Base-by-base conservation (phyloP, 148 eudicot species). In the Rhododendron ovatum region DNA sequence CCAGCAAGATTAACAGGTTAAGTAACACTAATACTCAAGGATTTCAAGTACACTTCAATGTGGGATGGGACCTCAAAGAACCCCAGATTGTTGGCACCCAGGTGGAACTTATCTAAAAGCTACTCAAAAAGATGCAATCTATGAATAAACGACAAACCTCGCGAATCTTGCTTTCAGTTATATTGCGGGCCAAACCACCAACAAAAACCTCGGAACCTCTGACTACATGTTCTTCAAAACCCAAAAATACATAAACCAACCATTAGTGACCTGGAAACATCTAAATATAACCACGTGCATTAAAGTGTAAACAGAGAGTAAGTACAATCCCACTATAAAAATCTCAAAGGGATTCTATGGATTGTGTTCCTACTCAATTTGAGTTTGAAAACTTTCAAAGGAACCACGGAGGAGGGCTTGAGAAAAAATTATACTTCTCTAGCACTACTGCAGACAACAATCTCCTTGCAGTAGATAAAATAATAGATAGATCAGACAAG, bases 151-250 rank as follows among this genome's bases (percentile, higher is more conserved):
- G 26, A 79, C 84, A 82, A 84, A 87, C 91, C 91, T 91, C 89
- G 2, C 57, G 88, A 67, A 91, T 86, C 82, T 76, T 67, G 84
- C 74, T 39, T 89, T 91, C 92, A 82, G 92, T 91, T 35, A 83
- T 79, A 74, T 85, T 84, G 39, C 85, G 91, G 80, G 90, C 88
- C 85, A 91, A 75, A 65, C 92, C 92, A 71, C 92, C 92, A 71
- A 91, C 89, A 84, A 91, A 91, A 37, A 91, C 91, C 86, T 91
- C 92, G 13, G 90, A 67, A 28, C 92, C 90, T 84, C 81, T 88
- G 87, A 82, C 88, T 33, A 41, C 85, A 30, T 89, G 83, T 75
- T 87, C 90, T 90, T 80, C 86, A 20, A 28, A 41, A 13, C 73
- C 74, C 81, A 75, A 41, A 33, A 69, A 45, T 45, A 24, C 48